Base-by-base conservation (phyloP, 2,329 filamentous ascomycete species). In the Cercospora janseana region DNA sequence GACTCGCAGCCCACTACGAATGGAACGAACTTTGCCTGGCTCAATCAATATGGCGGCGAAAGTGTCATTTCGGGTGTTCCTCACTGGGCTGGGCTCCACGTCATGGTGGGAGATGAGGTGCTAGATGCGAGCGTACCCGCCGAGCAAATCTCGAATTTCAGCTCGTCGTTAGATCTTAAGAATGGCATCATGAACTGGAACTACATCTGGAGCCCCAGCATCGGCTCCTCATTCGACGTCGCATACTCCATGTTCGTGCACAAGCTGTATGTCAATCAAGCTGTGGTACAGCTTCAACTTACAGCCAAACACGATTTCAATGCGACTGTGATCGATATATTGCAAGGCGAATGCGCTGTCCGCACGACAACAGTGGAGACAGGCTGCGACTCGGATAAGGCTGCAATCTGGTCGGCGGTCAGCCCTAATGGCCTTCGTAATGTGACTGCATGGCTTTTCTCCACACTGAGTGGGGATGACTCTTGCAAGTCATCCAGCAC, bases 51-150 rank as follows among this genome's bases (percentile, higher is more conserved):
- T 67, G 84, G 84, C 5, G 79, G 79, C 50, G 85, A 89, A 60
- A 85, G 80, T 58, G 82, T 86, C 43, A 85, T 88, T 55, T 80
- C 79, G 44, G 86, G 86, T 18, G 76, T 89, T 12, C 86, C 86
- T 5, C 85, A 88, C 63, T 86, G 83, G 76, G 75, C 76, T 20
- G 81, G 79, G 1, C 68, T 86, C 28, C 66, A 82, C 27, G 71
- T 86, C 13, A 75, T 81, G 45, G 77, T 77, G 2, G 72, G 77
- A 48, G 73, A 73, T 18, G 69, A 71, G 6, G 75, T 79, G 40
- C 71, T 88, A 24, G 78, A 85, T 69, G 80, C 84, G 3, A 79
- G 74, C 0, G 81, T 84, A 2, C 72, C 80, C 38, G 76, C 74
- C 24, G 69, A 69, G 0, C 79, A 82, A 10, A 79, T 89, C 47